Percentiles rank a stretch among this genome's conserved stretches.
Conservation (phyloP, 2,329 filamentous ascomycete species). For the Stagonosporopsis rhizophila region DNA sequence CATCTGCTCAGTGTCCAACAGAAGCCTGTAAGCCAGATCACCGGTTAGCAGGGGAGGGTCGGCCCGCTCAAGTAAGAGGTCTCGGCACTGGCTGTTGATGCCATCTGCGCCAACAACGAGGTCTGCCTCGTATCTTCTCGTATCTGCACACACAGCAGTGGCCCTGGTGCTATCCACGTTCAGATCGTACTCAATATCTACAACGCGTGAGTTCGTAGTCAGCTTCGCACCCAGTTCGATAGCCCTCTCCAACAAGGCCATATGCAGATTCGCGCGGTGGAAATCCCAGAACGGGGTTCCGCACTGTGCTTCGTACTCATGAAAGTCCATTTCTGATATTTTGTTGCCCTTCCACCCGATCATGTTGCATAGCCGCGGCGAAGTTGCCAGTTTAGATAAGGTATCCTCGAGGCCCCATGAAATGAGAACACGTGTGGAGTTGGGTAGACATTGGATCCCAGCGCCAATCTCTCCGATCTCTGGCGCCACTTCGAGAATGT, state of each 20-base stretch:
- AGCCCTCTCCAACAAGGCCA: constrained; percentile 56
- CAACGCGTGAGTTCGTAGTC: constrained; percentile 55
- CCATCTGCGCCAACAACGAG: constrained; percentile 59
- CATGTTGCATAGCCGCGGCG: constrained; percentile 56
- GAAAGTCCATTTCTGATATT: constrained; percentile 59
- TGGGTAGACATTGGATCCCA: constrained; percentile 60
- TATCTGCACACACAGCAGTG: constrained; percentile 51
- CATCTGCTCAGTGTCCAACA: constrained; percentile 57
- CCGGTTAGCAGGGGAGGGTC: constrained; percentile 60
- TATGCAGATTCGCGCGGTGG: constrained; percentile 61
- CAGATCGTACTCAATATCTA: constrained; percentile 48
- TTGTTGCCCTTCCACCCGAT: constrained; percentile 61
- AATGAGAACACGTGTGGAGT: constrained; percentile 57
- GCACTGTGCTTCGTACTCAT: constrained; percentile 45
- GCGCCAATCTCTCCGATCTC: constrained; percentile 60
- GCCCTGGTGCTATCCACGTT: constrained; percentile 40
- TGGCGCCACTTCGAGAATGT: constrained; percentile 57
- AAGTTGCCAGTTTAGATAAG: constrained; percentile 53
- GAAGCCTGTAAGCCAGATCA: constrained; percentile 59
- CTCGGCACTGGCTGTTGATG: constrained; percentile 55
- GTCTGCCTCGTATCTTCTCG: constrained; percentile 50
- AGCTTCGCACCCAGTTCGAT: constrained; percentile 57
- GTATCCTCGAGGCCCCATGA: constrained; percentile 58
- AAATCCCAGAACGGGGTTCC: constrained; percentile 62
- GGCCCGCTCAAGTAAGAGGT: constrained; percentile 53